Evolutionary conservation across 208 protist genomes (phyloP).

Genomic region (Trypanosoma avium): DNA sequence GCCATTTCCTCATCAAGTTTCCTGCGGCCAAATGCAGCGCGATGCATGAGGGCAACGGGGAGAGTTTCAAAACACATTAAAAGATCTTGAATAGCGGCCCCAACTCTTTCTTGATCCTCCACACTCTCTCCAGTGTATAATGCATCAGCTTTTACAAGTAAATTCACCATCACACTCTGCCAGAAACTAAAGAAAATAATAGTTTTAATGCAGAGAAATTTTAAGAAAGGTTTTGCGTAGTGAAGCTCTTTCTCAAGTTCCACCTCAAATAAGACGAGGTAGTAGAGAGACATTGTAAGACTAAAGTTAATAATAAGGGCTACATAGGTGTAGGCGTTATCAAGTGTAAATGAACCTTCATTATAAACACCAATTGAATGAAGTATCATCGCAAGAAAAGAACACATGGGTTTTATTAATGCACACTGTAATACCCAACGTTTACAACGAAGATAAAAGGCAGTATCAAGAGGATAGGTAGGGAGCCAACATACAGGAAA

Average conservation of each 20-base stretch:
- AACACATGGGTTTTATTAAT: constrained; percentile 76
- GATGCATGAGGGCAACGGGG: constrained; percentile 79
- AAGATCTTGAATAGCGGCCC: constrained; percentile 71
- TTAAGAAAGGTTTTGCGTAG: constrained; percentile 80
- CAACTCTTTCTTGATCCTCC: constrained; percentile 42
- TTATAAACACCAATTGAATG: constrained; percentile 63
- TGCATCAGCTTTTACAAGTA: constrained; percentile 40
- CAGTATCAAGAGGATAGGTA: constrained; percentile 60
- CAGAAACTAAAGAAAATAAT: constrained; percentile 92
- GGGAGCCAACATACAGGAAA: constrained; percentile 72
- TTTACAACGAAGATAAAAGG: constrained; percentile 86
- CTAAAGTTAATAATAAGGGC: constrained; percentile 84
- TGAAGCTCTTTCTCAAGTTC: constrained; percentile 79
- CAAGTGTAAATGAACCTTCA: constrained; percentile 55
- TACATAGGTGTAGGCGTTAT: constrained; percentile 83
- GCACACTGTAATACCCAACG: constrained; percentile 89
- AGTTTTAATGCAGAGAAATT: constrained; percentile 88
- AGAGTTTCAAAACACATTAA: constrained; percentile 88
- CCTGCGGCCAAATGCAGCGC: constrained; percentile 65
- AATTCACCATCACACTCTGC: constrained; percentile 71
- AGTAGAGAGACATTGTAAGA: constrained; percentile 81
- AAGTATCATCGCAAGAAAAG: constrained; percentile 71
- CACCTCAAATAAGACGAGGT: constrained; percentile 87
- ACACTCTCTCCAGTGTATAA: constrained; percentile 52
- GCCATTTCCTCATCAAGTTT: constrained; percentile 83